Base-by-base conservation (phyloP, 345 rosid species). In the Pistacia integerrima region DNA sequence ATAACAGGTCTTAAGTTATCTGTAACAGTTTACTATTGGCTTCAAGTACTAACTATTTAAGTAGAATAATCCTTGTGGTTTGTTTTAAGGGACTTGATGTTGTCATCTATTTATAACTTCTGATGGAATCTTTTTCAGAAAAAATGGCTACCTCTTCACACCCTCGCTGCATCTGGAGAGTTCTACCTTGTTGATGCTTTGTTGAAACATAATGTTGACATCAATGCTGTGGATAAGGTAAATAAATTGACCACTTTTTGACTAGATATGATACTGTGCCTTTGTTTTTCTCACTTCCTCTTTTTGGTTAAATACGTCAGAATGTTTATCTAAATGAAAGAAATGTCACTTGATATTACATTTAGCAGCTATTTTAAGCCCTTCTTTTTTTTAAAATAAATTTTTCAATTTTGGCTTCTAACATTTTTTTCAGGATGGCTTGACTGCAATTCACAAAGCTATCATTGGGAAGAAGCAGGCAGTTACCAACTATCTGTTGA, bases 131-230 rank as follows among this genome's bases (percentile, higher is more conserved):
- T 58, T 77, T 78, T 25, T 28, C 86, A 88, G 93, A 87, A 77
- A 54, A 93, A 92, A 82, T 90, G 99, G 97, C 85, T 88, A 30
- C 94, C 97, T 67, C 83, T 96, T 74, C 97, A 96, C 84, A 86
- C 98, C 14, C 89, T 93, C 71, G 97, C 97, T 63, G 98, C 97
- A 46, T 86, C 92, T 1, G 99, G 99, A 68, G 98, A 95, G 82
- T 93, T 90, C 84, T 88, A 88, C 79, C 90, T 93, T 58, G 61
- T 88, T 82, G 87, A 88, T 84, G 80, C 89, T 71, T 90, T 93
- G 81, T 82, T 95, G 75, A 96, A 96, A 78, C 94, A 88, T 76
- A 88, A 85, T 79, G 84, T 92, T 69, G 94, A 92, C 77, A 93
- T 96, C 81, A 92, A 92, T 84, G 89, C 92, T 25, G 86, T 85